These are phyloP conservation scores for Ophiobolus disseminans DNA, from an alignment of 2,329 filamentous ascomycete genomes.

Conservation along the genomic window DNA sequence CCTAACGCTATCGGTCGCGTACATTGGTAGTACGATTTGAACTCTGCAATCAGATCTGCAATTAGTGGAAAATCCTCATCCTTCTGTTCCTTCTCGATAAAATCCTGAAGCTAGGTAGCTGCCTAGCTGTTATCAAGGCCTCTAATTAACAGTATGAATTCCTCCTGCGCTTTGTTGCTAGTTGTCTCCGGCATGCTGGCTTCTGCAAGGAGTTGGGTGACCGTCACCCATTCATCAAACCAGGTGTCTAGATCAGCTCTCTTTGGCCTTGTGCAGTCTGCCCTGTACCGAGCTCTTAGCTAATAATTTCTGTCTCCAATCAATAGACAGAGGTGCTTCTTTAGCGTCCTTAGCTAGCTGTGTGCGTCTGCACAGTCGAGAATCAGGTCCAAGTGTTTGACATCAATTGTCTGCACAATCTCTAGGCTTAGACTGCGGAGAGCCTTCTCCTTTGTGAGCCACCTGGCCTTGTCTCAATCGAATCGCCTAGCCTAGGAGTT, in stretches of 20 bases:
- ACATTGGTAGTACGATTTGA: background rate
- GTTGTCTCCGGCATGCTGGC: background rate
- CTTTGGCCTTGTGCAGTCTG: background rate
- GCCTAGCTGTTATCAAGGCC: conserved; percentile 3
- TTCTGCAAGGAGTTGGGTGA: background rate
- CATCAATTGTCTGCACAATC: background rate
- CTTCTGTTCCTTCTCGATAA: conserved; percentile 3
- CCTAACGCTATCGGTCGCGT: background rate
- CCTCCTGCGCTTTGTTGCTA: background rate
- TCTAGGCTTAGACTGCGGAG: background rate
- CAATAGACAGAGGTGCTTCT: background rate
- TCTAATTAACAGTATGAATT: conserved; percentile 1
- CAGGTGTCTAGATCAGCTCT: background rate
- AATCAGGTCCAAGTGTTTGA: conserved; percentile 1
- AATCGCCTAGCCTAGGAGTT: background rate
- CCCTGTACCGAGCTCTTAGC: background rate
- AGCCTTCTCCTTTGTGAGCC: background rate
- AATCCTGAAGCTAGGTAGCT: conserved; percentile 3
- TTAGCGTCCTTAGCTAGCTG: background rate
- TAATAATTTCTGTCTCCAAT: background rate
- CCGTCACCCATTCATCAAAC: background rate
- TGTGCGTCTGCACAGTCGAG: background rate
- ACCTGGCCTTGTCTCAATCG: background rate
- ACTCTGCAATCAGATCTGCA: background rate
- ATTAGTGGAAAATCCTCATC: background rate